Base-by-base conservation (phyloP, 768 basidiomycete genomes). In the Tricholoma saponaceum region DNA sequence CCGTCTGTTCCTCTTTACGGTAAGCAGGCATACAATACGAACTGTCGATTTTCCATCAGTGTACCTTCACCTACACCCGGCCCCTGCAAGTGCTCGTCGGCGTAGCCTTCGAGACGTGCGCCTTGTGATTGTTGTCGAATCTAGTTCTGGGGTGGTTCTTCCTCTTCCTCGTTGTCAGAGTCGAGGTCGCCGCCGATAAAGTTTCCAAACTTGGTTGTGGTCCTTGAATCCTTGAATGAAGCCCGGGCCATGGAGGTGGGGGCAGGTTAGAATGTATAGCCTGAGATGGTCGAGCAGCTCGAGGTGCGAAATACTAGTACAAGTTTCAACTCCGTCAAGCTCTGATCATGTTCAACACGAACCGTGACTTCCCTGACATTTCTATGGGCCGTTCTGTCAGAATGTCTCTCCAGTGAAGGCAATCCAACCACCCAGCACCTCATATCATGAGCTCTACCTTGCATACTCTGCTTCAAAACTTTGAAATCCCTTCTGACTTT, bases 121-220 rank as follows among this genome's bases (percentile, higher is more conserved):
- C 76, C 59, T 55, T 67, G 62, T 32, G 69, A 62, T 20, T 7
- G 26, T 60, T 75, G 73, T 60, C 74, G 66, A 58, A 81, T 82
- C 56, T 79, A 75, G 35, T 81, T 73, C 66, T 82, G 84, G 60
- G 78, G 78, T 51, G 79, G 65, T 55, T 83, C 83, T 43, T 44
- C 53, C 25, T 49, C 44, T 57, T 83, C 87, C 62, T 83, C 84
- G 52, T 90, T 89, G 67, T 96, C 95, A 32, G 94, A 96, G 65
- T 91, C 93, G 50, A 96, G 77, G 77, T 96, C 95, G 23, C 85
- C 93, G 59, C 95, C 95, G 69, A 98, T 95, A 74, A 98, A 97
- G 80, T 97, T 98, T 63, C 95, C 95, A 68, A 96, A 96, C n/a
- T 76, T 98, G 90, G 66, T 92, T 91, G 66, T 92, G 92, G 70